Base-by-base conservation (phyloP, 345 rosid genomes). In the Ceriops zippeliana region DNA sequence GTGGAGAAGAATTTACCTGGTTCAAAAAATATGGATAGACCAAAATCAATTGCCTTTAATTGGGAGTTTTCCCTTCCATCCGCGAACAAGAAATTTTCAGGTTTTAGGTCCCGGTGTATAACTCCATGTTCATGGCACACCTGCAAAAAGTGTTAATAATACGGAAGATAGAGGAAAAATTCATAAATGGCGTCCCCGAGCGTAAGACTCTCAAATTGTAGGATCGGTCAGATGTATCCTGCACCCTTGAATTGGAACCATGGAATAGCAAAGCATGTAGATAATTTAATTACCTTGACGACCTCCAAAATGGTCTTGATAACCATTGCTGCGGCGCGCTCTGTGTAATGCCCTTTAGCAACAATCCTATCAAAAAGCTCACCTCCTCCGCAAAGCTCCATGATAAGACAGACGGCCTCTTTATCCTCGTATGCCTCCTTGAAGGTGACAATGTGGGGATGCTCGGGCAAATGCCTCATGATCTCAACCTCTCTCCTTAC, bases 311-410 rank as follows among this genome's bases (percentile, higher is more conserved):
- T 61, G 47, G 65, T 61, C 65, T 61, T 61, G 26, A 15, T 61
- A 32, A 61, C 46, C 47, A 31, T 32, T 20, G 65, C 65, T 2
- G 65, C 65, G 9, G 46, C 65, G 9, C 65, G n/a, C 34, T 61
- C 65, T 1, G 47, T 57, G 16, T 69, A 69, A 49, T 52, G 65
- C 28, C 73, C 66, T n/a, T 22, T 49, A 20, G 37, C 47, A 2
- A 57, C 53, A 37, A 70, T 62, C 27, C 66, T 70, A 13, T 68
- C 71, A 35, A 68, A 68, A 21, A 68, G 63, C 63, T 68, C 71
- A n/a, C 71, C 63, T 1, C 71, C 71, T 16, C 26, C 37, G 22
- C 68, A 64, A 11, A 64, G 52, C 22, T 64, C 68, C 68, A 64
- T 64, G 22, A 68, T 60, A 20, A 68, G 32, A 60, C 58, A 35